These are phyloP conservation scores for Ganoderma multipileum DNA, from an alignment of 1,284 basidiomycete genomes.

Conservation along the genomic window DNA sequence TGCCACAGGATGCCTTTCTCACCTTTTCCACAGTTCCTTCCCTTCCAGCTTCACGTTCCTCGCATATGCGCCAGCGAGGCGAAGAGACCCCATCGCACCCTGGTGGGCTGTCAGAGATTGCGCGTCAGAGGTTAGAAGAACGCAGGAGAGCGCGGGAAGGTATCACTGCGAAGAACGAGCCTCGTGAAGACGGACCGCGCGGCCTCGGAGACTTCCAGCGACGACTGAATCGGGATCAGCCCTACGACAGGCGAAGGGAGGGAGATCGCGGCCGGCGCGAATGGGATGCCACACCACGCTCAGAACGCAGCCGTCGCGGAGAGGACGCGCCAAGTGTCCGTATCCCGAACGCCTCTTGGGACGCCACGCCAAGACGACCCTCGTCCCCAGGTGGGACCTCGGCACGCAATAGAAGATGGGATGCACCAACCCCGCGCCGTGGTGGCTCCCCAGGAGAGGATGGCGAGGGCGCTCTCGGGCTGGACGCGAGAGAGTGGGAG, in stretches of 20 bases:
- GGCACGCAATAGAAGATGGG: conserved; percentile 76
- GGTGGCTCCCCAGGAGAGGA: conserved; percentile 62
- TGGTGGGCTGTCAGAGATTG: conserved; percentile 83
- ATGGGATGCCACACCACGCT: conserved; percentile 80
- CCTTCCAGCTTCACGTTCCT: conserved; percentile 64
- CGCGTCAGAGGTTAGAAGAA: conserved; percentile 78
- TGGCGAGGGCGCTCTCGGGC: conserved; percentile 59
- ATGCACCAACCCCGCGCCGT: conserved; percentile 85
- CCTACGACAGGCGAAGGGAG: conserved; percentile 26
- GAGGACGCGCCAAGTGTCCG: conserved; percentile 85
- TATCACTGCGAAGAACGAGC: conserved; percentile 61
- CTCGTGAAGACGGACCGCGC: conserved; percentile 59
- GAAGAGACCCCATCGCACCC: conserved; percentile 96
- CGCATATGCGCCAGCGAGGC: conserved; percentile 73
- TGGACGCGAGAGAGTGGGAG: conserved; percentile 89
- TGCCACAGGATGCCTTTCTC: not conserved
- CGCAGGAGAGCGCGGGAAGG: conserved; percentile 73
- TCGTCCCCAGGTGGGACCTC: conserved; percentile 56
- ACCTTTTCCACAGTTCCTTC: conserved; percentile 66
- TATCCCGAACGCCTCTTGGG: conserved; percentile 90
- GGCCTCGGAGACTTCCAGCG: conserved; percentile 77
- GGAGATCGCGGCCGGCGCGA: conserved; percentile 34
- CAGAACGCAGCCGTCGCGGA: conserved; percentile 57
- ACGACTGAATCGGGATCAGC: conserved; percentile 67
- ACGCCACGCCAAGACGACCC: conserved; percentile 77